Percentiles rank a stretch among this genome's conserved stretches.
phyloP scores from a whole-genome alignment of 1,139 yeast species.

The Lodderomyces oxycetoniae region DNA sequence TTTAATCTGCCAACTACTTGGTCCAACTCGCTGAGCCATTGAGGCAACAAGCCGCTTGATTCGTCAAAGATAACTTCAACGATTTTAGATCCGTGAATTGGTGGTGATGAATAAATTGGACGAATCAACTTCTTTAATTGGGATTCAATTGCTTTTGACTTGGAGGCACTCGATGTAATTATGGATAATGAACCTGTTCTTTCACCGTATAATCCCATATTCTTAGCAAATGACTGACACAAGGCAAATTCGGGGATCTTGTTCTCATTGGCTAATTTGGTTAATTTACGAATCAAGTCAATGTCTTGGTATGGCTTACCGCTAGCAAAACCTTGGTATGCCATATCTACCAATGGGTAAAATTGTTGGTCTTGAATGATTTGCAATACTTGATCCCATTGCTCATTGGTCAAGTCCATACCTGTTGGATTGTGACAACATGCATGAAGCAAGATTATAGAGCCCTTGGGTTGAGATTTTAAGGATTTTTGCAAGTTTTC shows the following conservation, averaged over 20 bases:
- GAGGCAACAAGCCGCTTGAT: constrained; percentile 48
- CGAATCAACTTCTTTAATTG: constrained; percentile 79
- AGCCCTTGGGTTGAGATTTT: constrained; percentile 42
- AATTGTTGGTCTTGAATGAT: constrained; percentile 55
- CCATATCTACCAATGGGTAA: constrained; percentile 88
- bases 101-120: constrained; percentile 89
- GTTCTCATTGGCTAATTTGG: constrained; percentile 44
- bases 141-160: constrained; percentile 54
- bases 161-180: constrained; percentile 45
- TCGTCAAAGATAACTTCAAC: constrained; percentile 71
- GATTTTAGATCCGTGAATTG: constrained; percentile 88
- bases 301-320: constrained; percentile 57
- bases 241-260: constrained; percentile 54
- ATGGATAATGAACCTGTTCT: constrained; percentile 87
- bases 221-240: constrained; percentile 93
- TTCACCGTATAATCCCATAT: constrained; percentile 96
- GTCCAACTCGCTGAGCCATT: constrained; percentile 78
- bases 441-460: constrained; percentile 79
- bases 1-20: constrained; percentile 75
- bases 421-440: constrained; percentile 99
- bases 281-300: constrained; percentile 45
- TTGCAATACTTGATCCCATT: constrained; percentile 72
- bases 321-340: constrained; percentile 95
- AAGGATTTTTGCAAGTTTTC: constrained; percentile 45
- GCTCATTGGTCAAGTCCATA: constrained; percentile 81